Evolutionary conservation across 2,329 filamentous ascomycete genomes (phyloP), one percentile per base, ranked within the genome.

Genomic region (Colletotrichum horii): DNA sequence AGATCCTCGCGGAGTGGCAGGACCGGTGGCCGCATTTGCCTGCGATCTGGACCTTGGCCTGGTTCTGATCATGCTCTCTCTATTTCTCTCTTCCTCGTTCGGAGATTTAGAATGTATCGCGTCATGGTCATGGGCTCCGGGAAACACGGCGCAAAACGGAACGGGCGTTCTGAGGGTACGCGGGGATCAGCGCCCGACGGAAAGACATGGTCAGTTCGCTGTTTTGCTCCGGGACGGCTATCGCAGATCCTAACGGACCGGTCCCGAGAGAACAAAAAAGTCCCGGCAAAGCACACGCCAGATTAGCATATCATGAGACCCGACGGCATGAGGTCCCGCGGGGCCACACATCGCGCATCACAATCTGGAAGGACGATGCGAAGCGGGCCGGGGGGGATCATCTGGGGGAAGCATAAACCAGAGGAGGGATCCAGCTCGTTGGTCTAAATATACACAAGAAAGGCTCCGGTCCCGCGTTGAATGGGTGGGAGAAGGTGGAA

Each of bases 11-110:
- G 3, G 92, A 93, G 69, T 99, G 97, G 97, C 97, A 99, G 85
- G 96, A 98, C 84, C 91, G 94, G 79, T 98, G 96, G 95, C 96
- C 97, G 7, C 94, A 95, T 80, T 85, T 98, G 79, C 97, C 97
- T 22, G 95, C 96, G 4, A 90, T 97, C 71, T 99, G 97, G 97
- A 98, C 96, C 28, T 83, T 98, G 83, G 95, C 96, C 30, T 99
- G 97, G 96, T 95, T 98, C 82, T 98, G 87, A 75, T 22, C 3
- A 22, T 22, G 43, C 43, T 52, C 38, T 2, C 19, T 22, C 43
- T 52, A n/a, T 52, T 6, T 52, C 11, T 52, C n/a, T 15, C 6
- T n/a, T 2, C 12, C 38, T 30, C 64, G 24, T 38, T 19, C 24
- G 36, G 36, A 26, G 19, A 16, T 6, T 43, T 9, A 22, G 22